Evolutionary conservation across 176 grass and related monocot species (phyloP).

Genomic region (Elymus sibiricus): DNA sequence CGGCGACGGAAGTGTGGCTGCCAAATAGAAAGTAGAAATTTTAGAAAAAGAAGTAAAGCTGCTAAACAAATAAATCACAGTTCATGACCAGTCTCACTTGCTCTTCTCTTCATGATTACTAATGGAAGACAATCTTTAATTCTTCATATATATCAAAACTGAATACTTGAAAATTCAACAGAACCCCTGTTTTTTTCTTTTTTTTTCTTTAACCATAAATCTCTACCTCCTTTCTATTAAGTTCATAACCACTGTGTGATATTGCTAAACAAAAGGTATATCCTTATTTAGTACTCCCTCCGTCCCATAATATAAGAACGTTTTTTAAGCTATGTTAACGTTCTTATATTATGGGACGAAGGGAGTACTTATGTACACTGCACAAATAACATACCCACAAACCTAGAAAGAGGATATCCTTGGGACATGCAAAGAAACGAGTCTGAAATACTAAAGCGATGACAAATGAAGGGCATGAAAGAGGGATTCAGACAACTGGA

Average conservation of each 20-base stretch:
- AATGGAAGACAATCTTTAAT: not conserved
- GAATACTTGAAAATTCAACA: no score
- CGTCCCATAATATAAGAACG: no score
- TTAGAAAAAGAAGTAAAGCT: not conserved
- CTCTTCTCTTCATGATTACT: not conserved
- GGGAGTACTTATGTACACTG: no score
- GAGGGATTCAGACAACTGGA: not conserved
- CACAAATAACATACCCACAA: constrained; percentile 6
- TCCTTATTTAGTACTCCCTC: not conserved
- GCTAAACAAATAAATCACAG: not conserved
- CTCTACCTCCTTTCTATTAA: no score
- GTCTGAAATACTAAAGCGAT: not conserved
- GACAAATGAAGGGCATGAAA: constrained; percentile 5
- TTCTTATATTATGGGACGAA: no score
- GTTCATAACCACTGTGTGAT: not conserved
- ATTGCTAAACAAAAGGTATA: not conserved
- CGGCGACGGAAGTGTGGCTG: constrained; percentile 82
- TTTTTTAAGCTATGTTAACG: no score
- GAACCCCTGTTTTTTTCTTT: no score
- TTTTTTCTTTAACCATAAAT: no score
- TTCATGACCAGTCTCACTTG: not conserved
- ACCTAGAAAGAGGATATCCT: not conserved
- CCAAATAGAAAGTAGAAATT: constrained; percentile 12
- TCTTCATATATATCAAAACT: not conserved
- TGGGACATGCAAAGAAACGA: not conserved